Evolutionary conservation across 73 alveolate species (phyloP).

Genomic region (Paramecium sexaurelia): DNA sequence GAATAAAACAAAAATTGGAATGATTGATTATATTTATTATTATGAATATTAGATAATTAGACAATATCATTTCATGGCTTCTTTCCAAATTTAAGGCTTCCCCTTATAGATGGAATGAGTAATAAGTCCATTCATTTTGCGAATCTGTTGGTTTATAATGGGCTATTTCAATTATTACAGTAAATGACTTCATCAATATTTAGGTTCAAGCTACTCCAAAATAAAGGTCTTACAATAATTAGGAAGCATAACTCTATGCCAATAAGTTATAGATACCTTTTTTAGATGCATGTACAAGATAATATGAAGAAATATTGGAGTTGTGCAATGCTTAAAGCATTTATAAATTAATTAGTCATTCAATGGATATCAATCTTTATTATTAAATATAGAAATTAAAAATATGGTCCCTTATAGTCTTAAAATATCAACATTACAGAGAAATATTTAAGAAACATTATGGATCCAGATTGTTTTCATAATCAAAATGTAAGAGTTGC

Average conservation of each 20-base stretch:
- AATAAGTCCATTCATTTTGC: not conserved
- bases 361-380: conserved; percentile 24
- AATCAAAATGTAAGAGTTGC: conserved; percentile 15
- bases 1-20: not conserved
- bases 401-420: conserved; percentile 28
- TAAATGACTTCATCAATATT: not conserved
- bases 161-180: conserved; percentile 8
- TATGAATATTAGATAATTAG: conserved; percentile 57
- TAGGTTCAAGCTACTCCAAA: conserved; percentile 24
- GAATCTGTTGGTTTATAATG: not conserved
- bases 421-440: conserved; percentile 27
- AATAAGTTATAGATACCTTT: not conserved
- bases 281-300: conserved; percentile 29
- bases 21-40: not conserved
- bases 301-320: conserved; percentile 43
- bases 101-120: conserved; percentile 20
- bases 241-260: not conserved
- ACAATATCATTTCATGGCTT: conserved; percentile 1
- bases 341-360: conserved; percentile 13
- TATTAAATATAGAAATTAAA: conserved; percentile 26
- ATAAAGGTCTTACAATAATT: conserved; percentile 14
- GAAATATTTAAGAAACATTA: not conserved
- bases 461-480: not conserved
- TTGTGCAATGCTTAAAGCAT: not conserved
- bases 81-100: conserved; percentile 12